Conservation (phyloP, 768 basidiomycete species). For the Boletus rubescentipes region DNA sequence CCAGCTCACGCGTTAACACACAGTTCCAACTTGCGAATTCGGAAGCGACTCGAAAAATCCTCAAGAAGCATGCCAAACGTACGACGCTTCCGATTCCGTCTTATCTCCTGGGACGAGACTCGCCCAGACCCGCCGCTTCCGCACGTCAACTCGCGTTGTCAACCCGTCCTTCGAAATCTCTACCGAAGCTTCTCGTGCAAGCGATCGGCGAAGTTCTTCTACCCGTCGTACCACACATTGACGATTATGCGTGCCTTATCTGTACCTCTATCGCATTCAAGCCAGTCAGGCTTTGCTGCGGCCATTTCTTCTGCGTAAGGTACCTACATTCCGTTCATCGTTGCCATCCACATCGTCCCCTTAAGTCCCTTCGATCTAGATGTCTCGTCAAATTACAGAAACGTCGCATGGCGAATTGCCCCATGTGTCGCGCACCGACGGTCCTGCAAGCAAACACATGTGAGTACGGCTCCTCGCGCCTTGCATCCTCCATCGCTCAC, state of each 20-base stretch:
- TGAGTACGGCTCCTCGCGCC: constrained; percentile 38
- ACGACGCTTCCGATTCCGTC: constrained; percentile 72
- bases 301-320: constrained; percentile 77
- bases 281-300: constrained; percentile 78
- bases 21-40: constrained; percentile 83
- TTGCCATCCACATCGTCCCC: not conserved
- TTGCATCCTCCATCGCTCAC: not conserved
- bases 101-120: constrained; percentile 22
- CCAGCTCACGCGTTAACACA: not conserved
- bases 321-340: constrained; percentile 19
- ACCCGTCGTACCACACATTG: constrained; percentile 74
- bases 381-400: constrained; percentile 93
- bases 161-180: constrained; percentile 35
- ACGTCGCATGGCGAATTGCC: constrained; percentile 70
- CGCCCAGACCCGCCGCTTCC: constrained; percentile 9
- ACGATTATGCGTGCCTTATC: constrained; percentile 86
- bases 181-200: constrained; percentile 71
- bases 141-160: constrained; percentile 33
- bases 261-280: constrained; percentile 92
- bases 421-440: constrained; percentile 77
- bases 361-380: constrained; percentile 26
- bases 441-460: constrained; percentile 76
- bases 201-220: constrained; percentile 80
- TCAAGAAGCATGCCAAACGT: constrained; percentile 92
- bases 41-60: constrained; percentile 88